phyloP scores from a whole-genome alignment of 257 asterid species.

The Agastache rugosa region DNA sequence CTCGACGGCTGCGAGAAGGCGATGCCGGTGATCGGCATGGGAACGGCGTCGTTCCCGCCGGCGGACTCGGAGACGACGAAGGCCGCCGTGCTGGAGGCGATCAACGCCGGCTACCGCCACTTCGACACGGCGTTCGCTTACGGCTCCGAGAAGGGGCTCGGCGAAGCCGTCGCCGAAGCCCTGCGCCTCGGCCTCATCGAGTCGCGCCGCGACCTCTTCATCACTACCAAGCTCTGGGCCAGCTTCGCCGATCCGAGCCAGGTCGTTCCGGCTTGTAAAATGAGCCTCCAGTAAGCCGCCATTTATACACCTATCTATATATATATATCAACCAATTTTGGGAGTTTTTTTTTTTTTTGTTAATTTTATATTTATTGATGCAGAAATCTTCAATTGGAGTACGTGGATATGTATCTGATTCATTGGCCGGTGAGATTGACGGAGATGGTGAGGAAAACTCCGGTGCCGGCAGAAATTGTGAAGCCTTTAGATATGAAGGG shows the following conservation, averaged over 20 bases:
- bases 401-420: slow-evolving; percentile 68
- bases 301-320: too few relatives aligned
- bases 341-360: too few relatives aligned
- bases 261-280: slow-evolving; percentile 59
- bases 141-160: slow-evolving; percentile 61
- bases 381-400: slow-evolving; percentile 60
- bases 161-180: slow-evolving; percentile 62
- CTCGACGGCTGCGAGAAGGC: slow-evolving; percentile 43
- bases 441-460: slow-evolving; percentile 29
- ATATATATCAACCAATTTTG: not conserved
- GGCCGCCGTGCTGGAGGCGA: slow-evolving; percentile 60
- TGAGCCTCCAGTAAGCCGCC: slow-evolving; percentile 57
- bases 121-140: slow-evolving; percentile 67
- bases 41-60: slow-evolving; percentile 49
- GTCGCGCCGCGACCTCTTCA: slow-evolving; percentile 63
- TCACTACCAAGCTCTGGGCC: slow-evolving; percentile 71
- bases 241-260: slow-evolving; percentile 53
- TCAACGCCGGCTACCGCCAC: slow-evolving; percentile 66
- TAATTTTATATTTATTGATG: not conserved
- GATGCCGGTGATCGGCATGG: slow-evolving; percentile 62
- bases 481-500: slow-evolving; percentile 52
- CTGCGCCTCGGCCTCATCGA: slow-evolving; percentile 47
- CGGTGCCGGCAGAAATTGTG: slow-evolving; percentile 43
- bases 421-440: slow-evolving; percentile 60
- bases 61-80: slow-evolving; percentile 40